phyloP scores from a whole-genome alignment of 2,329 filamentous ascomycete genomes.

The Aureobasidium sp. region DNA sequence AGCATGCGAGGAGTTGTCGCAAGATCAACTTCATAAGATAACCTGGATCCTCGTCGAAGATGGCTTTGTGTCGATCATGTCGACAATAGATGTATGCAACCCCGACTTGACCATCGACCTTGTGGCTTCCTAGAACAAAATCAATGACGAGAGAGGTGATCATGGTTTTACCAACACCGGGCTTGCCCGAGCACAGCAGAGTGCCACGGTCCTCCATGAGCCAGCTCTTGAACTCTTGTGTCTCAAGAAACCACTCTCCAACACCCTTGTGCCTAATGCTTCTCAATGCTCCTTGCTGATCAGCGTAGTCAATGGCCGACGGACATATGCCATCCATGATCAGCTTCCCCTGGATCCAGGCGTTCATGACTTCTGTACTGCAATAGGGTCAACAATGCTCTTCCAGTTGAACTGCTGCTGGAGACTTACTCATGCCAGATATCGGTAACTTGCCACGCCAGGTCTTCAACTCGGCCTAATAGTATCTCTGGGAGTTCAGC shows the following conservation, averaged over 20 bases:
- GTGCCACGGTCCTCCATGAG: neutral
- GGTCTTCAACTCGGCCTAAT: too few species aligned
- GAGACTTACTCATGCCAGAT: too few species aligned
- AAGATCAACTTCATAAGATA: neutral
- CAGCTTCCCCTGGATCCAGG: neutral
- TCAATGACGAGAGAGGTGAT: neutral
- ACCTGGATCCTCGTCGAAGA: neutral
- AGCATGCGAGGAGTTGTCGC: neutral
- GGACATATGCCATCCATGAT: neutral
- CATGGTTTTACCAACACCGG: neutral
- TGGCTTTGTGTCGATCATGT: neutral
- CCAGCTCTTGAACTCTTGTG: neutral
- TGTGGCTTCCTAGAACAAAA: neutral
- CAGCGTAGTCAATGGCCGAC: neutral
- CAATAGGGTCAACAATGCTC: too few species aligned
- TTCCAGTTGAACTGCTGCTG: too few species aligned
- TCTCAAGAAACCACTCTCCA: neutral
- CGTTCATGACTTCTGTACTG: too few species aligned
- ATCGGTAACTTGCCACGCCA: too few species aligned
- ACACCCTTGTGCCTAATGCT: neutral
- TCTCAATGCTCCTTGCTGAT: neutral
- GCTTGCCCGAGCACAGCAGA: neutral
- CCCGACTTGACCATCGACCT: neutral
- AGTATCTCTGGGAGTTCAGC: too few species aligned
- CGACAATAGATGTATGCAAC: neutral